Conservation (phyloP, 1,284 basidiomycete species). For the Afroboletus lepidellus region DNA sequence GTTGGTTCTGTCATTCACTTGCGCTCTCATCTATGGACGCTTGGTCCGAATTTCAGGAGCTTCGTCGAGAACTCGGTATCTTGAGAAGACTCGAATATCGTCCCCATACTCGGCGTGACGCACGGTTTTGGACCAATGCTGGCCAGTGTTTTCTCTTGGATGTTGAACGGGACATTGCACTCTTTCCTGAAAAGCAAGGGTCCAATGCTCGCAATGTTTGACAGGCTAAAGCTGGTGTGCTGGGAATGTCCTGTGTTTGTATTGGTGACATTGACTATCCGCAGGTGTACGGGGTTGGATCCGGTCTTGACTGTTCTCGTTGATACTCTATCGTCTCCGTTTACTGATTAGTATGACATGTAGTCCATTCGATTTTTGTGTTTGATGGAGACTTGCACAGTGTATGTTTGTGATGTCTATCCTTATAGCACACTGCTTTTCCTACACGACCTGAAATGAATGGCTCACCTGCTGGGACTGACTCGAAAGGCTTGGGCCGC, state of each 20-base stretch:
- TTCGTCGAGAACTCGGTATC: conserved; percentile 5
- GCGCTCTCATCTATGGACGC: background rate
- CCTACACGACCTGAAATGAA: no score
- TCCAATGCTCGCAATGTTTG: background rate
- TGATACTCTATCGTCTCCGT: accelerated
- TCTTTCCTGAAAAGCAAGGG: background rate
- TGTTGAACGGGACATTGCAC: conserved; percentile 6
- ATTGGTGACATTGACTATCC: background rate
- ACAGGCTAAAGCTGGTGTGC: background rate
- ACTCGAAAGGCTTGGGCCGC: no score
- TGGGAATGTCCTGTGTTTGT: background rate
- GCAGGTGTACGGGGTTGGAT: background rate
- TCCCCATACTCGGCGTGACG: background rate
- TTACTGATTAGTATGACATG: background rate
- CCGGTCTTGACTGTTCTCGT: conserved; percentile 2
- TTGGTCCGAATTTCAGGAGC: background rate
- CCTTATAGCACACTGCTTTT: no score
- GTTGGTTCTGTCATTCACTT: background rate
- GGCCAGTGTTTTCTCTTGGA: background rate
- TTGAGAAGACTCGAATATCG: conserved; percentile 3
- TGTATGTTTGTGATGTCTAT: background rate
- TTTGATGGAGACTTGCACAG: conserved; percentile 12
- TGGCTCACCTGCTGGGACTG: no score
- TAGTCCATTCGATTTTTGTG: conserved; percentile 12
- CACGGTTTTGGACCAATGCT: background rate